These are phyloP conservation scores for Achaetomium macrosporum DNA, from an alignment of 2,329 filamentous ascomycete genomes.

Conservation along the genomic window DNA sequence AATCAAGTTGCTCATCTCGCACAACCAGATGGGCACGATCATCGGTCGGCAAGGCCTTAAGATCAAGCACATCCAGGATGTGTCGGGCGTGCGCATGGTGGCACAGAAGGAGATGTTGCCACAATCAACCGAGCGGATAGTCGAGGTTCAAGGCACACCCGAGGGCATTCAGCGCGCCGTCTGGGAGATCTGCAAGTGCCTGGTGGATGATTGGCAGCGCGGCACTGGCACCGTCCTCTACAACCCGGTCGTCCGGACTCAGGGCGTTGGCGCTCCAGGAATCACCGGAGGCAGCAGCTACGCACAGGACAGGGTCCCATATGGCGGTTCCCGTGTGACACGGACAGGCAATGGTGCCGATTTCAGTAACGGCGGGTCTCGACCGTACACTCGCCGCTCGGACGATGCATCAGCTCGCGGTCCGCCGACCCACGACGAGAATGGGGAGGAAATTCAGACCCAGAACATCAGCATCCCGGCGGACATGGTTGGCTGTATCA, in stretches of 20 bases:
- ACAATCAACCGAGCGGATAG: constrained; percentile 95
- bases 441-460: constrained; percentile 95
- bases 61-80: constrained; percentile 99
- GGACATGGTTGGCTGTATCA: constrained; percentile 99
- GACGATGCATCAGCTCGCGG: constrained; percentile 76
- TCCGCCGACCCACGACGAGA: constrained; percentile 85
- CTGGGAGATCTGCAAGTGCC: constrained; percentile 98
- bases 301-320: constrained; percentile 47
- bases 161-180: constrained; percentile 93
- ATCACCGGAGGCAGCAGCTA: constrained; percentile 39
- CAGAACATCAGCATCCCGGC: constrained; percentile 99
- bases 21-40: constrained; percentile 99
- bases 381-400: constrained; percentile 70
- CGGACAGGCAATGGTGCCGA: constrained; percentile 96
- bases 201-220: constrained; percentile 96
- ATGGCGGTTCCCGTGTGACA: constrained; percentile 67
- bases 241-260: constrained; percentile 89
- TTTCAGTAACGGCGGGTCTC: constrained; percentile 76
- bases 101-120: constrained; percentile 99
- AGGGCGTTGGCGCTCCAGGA: constrained; percentile 51
- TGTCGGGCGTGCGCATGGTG: constrained; percentile 95
- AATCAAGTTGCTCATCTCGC: constrained; percentile 95
- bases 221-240: constrained; percentile 96
- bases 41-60: constrained; percentile 94
- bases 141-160: constrained; percentile 91